phyloP scores from a whole-genome alignment of 2,329 filamentous ascomycete species.

The Tricladium varicosporioides region DNA sequence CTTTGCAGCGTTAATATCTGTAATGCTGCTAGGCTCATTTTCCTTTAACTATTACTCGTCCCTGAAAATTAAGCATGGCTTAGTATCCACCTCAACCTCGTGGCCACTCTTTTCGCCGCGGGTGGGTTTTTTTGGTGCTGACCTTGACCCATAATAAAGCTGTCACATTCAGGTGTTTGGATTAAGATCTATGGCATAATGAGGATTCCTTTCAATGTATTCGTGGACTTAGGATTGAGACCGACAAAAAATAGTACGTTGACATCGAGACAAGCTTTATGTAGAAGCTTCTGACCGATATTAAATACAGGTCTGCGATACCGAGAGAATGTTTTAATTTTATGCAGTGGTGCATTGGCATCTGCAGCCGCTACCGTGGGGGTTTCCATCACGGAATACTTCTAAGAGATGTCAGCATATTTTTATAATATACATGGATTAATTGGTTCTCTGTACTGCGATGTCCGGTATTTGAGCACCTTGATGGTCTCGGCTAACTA shows the following conservation, averaged over 20 bases:
- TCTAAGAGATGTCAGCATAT: not conserved
- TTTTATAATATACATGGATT: too few relatives aligned
- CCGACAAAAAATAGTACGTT: constrained; percentile 41
- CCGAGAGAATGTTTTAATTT: constrained; percentile 10
- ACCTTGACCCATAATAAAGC: constrained; percentile 42
- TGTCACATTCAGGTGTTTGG: constrained; percentile 51
- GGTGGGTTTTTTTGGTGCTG: constrained; percentile 39
- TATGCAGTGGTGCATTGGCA: constrained; percentile 8
- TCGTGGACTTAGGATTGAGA: constrained; percentile 48
- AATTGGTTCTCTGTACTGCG: not conserved
- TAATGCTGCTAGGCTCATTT: constrained; percentile 55
- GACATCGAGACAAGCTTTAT: not conserved
- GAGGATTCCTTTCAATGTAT: constrained; percentile 55
- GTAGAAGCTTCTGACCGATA: too few relatives aligned
- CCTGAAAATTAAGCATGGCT: constrained; percentile 1
- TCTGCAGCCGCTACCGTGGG: constrained; percentile 5
- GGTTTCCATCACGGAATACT: not conserved
- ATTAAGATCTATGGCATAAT: constrained; percentile 54
- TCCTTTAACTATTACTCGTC: constrained; percentile 40
- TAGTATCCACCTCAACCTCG: constrained; percentile 25
- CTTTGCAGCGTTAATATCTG: constrained; percentile 56
- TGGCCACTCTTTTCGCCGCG: constrained; percentile 38
- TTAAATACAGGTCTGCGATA: constrained; percentile 1
- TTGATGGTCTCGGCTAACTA: not conserved
- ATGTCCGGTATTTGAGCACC: not conserved